Evolutionary conservation across 768 basidiomycete genomes (phyloP), one percentile per base, ranked within the genome.

Genomic region (Leucocoprinus leucothites): DNA sequence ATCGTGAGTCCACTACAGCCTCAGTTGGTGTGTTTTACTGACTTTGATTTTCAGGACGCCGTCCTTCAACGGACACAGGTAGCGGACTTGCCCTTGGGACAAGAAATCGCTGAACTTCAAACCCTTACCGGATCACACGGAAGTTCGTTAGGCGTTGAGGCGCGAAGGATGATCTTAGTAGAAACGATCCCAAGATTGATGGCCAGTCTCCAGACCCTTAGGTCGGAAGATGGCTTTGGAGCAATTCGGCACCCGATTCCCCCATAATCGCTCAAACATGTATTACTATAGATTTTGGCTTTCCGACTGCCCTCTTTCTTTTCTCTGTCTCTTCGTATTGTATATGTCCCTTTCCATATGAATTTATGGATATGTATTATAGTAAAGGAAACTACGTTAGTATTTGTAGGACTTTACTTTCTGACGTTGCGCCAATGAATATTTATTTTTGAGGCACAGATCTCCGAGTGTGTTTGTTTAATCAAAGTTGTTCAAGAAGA

Each of bases 1-100:
- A 65, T 70, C 56, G 69, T 70, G 45, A 47, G 64, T 53, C n/a
- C 8, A 5, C 35, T 8, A 3, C n/a, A 8, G 14, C 8, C 9
- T 31, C 24, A 28, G 6, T n/a, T 25, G 1, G 16, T 24, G 1
- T 2, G n/a, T 18, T 9, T 19, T 31, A 5, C 46, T 43, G 14
- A 21, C 14, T 21, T n/a, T 9, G 9, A 18, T 48, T 11, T 36
- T 19, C 24, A 56, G 54, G 54, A 56, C 24, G 54, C 54, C 14
- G 46, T 56, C n/a, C 47, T 56, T 31, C 54, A 56, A 34, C 47
- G 54, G 2, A 48, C 54, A 25, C 54, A 43, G 13, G 54, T 47
- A 3, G 41, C 41, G 5, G 54, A 56, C 6, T 42, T 49, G 47
- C 54, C 47, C 21, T 35, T 56, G 40, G 54, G 47, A 9, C 54